phyloP scores from a whole-genome alignment of 2,329 filamentous ascomycete genomes.

The Zopfia rhizophila region DNA sequence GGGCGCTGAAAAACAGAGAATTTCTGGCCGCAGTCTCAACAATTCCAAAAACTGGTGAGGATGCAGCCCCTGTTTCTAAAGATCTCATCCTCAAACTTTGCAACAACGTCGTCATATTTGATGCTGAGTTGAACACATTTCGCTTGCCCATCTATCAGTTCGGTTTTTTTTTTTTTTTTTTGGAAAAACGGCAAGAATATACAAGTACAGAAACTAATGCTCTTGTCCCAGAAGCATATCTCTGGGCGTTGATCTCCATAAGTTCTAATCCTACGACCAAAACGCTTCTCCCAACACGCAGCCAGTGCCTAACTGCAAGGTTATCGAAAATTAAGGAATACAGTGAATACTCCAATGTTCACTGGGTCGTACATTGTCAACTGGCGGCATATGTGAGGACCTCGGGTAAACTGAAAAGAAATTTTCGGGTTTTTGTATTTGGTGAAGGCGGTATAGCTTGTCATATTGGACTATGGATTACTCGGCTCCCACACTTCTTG shows the following conservation, averaged over 20 bases:
- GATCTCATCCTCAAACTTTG: slow-evolving; percentile 33
- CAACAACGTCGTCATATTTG: slow-evolving; percentile 40
- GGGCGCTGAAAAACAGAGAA: slow-evolving; percentile 18
- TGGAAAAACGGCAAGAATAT: slow-evolving; percentile 27
- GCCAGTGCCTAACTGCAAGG: slow-evolving; percentile 5
- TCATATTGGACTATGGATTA: slow-evolving; percentile 11
- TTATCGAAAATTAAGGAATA: slow-evolving; percentile 6
- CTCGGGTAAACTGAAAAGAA: slow-evolving; percentile 10
- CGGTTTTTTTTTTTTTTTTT: slow-evolving; percentile 37
- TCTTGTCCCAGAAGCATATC: slow-evolving; percentile 21
- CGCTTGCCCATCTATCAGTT: slow-evolving; percentile 45
- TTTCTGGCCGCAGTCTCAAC: slow-evolving; percentile 28
- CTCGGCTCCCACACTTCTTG: slow-evolving; percentile 11
- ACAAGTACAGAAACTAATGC: slow-evolving; percentile 12
- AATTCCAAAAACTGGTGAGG: slow-evolving; percentile 1
- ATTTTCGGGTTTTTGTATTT: slow-evolving; percentile 8
- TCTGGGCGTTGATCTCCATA: slow-evolving; percentile 16
- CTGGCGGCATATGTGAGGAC: slow-evolving; percentile 7
- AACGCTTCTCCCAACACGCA: slow-evolving; percentile 8
- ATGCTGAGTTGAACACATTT: slow-evolving; percentile 35
- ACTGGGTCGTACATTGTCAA: slow-evolving; percentile 17
- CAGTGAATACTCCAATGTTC: slow-evolving; percentile 14
- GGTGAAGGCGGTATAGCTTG: background rate
- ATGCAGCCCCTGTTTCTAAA: slow-evolving; percentile 7
- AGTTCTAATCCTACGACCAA: slow-evolving; percentile 3